Percentiles rank a stretch among this genome's conserved stretches.
These are phyloP conservation scores for Termitomyces sp. DNA, from an alignment of 768 basidiomycete species.

Conservation along the genomic window DNA sequence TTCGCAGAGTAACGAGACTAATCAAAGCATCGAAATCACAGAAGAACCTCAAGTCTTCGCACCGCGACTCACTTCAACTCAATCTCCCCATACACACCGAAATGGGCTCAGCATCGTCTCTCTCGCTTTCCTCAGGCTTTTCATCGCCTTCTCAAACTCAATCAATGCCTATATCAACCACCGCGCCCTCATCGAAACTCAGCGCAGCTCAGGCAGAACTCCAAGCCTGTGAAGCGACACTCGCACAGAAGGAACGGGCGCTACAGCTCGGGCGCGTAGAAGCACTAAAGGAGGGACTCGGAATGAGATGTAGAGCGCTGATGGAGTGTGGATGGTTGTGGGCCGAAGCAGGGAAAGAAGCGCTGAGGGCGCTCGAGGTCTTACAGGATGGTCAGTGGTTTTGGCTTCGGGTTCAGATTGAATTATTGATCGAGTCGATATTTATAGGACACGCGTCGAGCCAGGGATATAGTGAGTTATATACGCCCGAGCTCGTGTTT, in stretches of 20 bases:
- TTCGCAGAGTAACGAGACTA: conserved; percentile 65
- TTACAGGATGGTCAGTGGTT: conserved; percentile 9
- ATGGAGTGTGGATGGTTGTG: conserved; percentile 67
- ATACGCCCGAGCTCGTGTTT: no score
- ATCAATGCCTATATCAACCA: conserved; percentile 11
- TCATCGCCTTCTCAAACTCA: conserved; percentile 14
- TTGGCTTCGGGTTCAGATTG: neutral
- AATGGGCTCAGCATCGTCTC: conserved; percentile 35
- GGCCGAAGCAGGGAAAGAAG: conserved; percentile 65
- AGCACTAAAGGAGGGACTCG: conserved; percentile 61
- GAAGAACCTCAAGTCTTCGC: conserved; percentile 32
- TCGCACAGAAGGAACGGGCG: conserved; percentile 66
- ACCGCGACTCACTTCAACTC: conserved; percentile 30
- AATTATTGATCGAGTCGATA: no score
- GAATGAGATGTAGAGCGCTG: conserved; percentile 59
- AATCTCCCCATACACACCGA: conserved; percentile 24
- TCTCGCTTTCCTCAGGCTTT: conserved; percentile 34
- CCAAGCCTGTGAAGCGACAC: conserved; percentile 77
- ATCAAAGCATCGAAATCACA: conserved; percentile 70
- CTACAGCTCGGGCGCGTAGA: conserved; percentile 48
- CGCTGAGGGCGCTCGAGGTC: conserved; percentile 39
- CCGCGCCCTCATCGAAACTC: conserved; percentile 43
- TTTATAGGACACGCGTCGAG: neutral
- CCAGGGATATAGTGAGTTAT: neutral
- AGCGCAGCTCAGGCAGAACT: conserved; percentile 68